phyloP scores from a whole-genome alignment of 257 asterid genomes.

The Eucommia ulmoides region DNA sequence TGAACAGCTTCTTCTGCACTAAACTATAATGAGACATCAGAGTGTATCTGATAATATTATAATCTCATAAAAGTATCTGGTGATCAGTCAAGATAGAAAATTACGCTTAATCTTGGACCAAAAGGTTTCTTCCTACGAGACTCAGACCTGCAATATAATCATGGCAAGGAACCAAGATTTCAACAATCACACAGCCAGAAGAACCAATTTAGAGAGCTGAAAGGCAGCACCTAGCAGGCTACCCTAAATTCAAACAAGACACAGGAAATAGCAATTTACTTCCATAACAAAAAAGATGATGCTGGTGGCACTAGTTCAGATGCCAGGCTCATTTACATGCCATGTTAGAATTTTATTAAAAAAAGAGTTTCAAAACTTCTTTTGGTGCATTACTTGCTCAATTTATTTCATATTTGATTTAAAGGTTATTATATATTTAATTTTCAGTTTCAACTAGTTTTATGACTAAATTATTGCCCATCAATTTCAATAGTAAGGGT shows the following conservation, averaged over 20 bases:
- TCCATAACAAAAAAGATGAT: not conserved
- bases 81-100: slow-evolving; percentile 9
- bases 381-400: too few relatives aligned
- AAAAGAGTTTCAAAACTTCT: too few relatives aligned
- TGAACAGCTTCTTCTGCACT: slow-evolving; percentile 82
- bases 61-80: not conserved
- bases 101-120: slow-evolving; percentile 86
- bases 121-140: slow-evolving; percentile 66
- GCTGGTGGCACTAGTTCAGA: not conserved
- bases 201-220: too few relatives aligned
- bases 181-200: too few relatives aligned
- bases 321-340: not conserved
- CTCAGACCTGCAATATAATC: slow-evolving; percentile 54
- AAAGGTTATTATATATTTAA: too few relatives aligned
- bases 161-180: not conserved
- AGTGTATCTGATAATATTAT: too few relatives aligned
- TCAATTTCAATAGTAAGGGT: too few relatives aligned
- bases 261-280: not conserved
- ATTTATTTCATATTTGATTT: too few relatives aligned
- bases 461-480: too few relatives aligned
- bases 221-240: not conserved
- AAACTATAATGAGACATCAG: slow-evolving; percentile 34
- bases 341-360: too few relatives aligned
- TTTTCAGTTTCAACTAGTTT: too few relatives aligned
- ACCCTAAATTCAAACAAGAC: not conserved